Base-by-base conservation (phyloP, 805 yeast species). In the Ogataea pignaliae region DNA sequence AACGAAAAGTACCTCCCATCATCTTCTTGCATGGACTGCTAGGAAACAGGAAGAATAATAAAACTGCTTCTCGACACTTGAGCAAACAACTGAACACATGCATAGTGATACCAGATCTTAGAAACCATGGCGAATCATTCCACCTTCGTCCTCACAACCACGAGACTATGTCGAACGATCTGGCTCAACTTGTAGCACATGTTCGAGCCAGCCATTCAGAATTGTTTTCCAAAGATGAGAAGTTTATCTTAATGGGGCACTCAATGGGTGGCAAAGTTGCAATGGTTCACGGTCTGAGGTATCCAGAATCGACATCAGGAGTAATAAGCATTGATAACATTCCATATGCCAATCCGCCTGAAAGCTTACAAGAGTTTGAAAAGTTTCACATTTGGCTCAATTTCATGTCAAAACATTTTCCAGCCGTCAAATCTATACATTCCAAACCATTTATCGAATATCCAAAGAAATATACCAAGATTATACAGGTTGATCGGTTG, bases 201-300 rank as follows among this genome's bases (percentile, higher is more conserved):
- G 36, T 60, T 13, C 37, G 34, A n/a, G 14, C 41, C 2, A 35
- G 38, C n/a, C 37, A 52, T 18, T 46, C 51, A 3, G 43, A 44
- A 10, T 16, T 36, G 10, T 44, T 46, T 21, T 36, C 47, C 58
- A 72, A 85, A 11, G 55, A 36, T 11, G 69, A 71, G 41, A 80
- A 82, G 1, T 75, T 83, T 14, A 53, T 85, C 16, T 61, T 85
- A 15, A 50, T 66, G 42, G 95, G 95, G 1, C 93, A 85, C 60
- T 85, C 91, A 0, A 84, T 86, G 93, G 99, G 99, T 3, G 98
- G 96, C 3, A 90, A 93, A 58, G 76, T 89, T 0, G 96, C 85
- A 12, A 88, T 93, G 97, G 83, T 88, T 0, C 72, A 85, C 21
- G 85, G 88, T 0, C 64, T 93, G 42, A 67, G 85, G 41, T 70